A percentile compares a stretch with the other conserved stretches of the same genome.
phyloP scores from a whole-genome alignment of 345 rosid genomes.

The Streptanthus diversifolius region DNA sequence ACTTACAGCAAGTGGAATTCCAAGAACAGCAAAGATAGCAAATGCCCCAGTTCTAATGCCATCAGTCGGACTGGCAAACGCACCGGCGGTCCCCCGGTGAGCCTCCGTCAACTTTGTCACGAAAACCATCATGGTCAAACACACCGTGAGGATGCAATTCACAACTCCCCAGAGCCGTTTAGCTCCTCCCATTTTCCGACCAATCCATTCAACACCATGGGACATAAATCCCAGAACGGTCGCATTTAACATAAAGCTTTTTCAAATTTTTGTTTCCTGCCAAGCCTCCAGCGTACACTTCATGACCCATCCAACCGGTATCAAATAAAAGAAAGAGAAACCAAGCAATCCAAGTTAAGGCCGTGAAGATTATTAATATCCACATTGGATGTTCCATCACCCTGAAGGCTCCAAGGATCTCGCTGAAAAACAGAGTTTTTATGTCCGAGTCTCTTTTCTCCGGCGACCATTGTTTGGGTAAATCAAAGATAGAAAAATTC shows the following conservation, averaged over 20 bases:
- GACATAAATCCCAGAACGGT: slow-evolving; percentile 60
- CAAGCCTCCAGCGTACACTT: slow-evolving; percentile 71
- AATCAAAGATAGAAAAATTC: too few relatives aligned
- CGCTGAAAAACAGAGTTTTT: slow-evolving; percentile 28
- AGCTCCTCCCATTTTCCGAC: slow-evolving; percentile 45
- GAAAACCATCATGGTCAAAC: slow-evolving; percentile 45
- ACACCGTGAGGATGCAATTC: slow-evolving; percentile 50
- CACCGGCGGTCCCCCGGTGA: slow-evolving; percentile 21
- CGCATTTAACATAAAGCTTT: slow-evolving; percentile 59
- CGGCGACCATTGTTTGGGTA: slow-evolving; percentile 33
- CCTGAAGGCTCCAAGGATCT: slow-evolving; percentile 46
- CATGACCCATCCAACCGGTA: slow-evolving; percentile 91
- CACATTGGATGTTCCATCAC: slow-evolving; percentile 58
- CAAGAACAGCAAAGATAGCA: slow-evolving; percentile 56
- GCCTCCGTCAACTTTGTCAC: slow-evolving; percentile 55
- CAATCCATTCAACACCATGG: slow-evolving; percentile 43
- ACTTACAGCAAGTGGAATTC: slow-evolving; percentile 74
- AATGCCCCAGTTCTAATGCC: slow-evolving; percentile 47
- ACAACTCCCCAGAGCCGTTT: slow-evolving; percentile 65
- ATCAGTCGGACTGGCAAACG: slow-evolving; percentile 28
- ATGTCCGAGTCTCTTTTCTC: not conserved
- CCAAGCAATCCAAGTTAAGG: slow-evolving; percentile 83
- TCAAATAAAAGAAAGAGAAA: slow-evolving; percentile 74
- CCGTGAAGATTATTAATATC: slow-evolving; percentile 61
- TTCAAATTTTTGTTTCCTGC: slow-evolving; percentile 24